Evolutionary conservation across 805 yeast species (phyloP).

Genomic region (Hyphopichia homilentoma): DNA sequence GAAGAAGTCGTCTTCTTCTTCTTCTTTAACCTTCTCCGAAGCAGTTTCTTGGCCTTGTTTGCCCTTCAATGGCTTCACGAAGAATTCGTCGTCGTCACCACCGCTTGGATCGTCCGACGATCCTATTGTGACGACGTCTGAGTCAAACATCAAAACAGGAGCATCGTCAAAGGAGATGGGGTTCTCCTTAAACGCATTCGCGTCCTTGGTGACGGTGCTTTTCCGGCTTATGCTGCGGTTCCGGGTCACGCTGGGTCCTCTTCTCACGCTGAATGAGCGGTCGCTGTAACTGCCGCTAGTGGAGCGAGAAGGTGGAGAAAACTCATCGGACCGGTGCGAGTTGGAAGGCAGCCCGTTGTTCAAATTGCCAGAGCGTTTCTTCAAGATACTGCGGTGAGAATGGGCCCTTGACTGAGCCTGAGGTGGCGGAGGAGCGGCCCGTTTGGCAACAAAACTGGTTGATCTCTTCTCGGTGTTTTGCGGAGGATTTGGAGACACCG

Average conservation of each 20-base stretch:
- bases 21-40: slow-evolving; percentile 13
- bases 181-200: slow-evolving; percentile 65
- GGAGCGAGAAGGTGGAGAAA: slow-evolving; percentile 9
- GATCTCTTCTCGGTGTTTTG: slow-evolving; percentile 1
- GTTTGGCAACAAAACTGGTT: slow-evolving; percentile 53
- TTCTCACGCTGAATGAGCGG: slow-evolving; percentile 6
- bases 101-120: too few species aligned
- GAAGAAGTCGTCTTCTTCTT: slow-evolving; percentile 55
- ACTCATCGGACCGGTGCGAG: slow-evolving; percentile 9
- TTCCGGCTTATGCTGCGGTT: slow-evolving; percentile 8
- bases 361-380: slow-evolving; percentile 2
- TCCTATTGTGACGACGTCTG: too few species aligned
- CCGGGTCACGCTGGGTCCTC: slow-evolving; percentile 6
- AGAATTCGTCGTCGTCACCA: slow-evolving; percentile 51
- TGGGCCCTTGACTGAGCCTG: slow-evolving; percentile 8
- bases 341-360: slow-evolving; percentile 3
- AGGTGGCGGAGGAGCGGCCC: slow-evolving; percentile 75
- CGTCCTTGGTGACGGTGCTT: slow-evolving; percentile 8
- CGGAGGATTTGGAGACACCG: background rate
- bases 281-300: slow-evolving; percentile 8
- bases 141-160: too few species aligned
- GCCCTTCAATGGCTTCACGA: slow-evolving; percentile 50
- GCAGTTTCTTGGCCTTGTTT: slow-evolving; percentile 15
- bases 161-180: slow-evolving; percentile 71
- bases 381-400: slow-evolving; percentile 3